Evolutionary conservation across 352 stramenopile species (phyloP).

Genomic region (Globisporangium mamillatum): DNA sequence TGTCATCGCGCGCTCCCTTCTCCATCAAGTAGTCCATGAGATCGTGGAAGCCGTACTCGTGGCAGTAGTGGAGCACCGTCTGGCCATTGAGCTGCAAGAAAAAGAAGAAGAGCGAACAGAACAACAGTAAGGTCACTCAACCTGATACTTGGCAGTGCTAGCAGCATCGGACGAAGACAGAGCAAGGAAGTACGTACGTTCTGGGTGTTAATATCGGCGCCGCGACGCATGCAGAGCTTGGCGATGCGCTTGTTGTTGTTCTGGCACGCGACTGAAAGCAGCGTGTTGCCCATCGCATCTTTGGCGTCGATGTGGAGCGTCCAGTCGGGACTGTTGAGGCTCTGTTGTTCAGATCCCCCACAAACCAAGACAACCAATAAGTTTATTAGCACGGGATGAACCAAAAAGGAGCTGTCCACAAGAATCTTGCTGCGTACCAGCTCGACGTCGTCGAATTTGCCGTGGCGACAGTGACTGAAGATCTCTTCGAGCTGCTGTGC

Average conservation of each 20-base stretch:
- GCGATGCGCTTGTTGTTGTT: constrained; percentile 96
- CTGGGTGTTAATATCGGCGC: constrained; percentile 91
- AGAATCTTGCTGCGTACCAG: constrained; percentile 29
- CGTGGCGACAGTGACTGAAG: constrained; percentile 88
- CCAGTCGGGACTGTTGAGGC: constrained; percentile 90
- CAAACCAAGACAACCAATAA: background rate
- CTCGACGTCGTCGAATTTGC: constrained; percentile 88
- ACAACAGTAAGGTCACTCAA: background rate
- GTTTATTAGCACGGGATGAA: background rate
- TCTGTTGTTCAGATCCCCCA: constrained; percentile 37
- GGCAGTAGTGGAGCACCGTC: constrained; percentile 92
- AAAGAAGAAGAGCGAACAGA: background rate
- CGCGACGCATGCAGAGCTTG: constrained; percentile 92
- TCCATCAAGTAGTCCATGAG: constrained; percentile 93
- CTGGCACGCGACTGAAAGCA: constrained; percentile 93
- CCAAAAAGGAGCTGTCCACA: background rate
- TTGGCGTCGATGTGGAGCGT: constrained; percentile 89
- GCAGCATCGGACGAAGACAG: background rate
- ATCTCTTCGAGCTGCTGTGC: constrained; percentile 87
- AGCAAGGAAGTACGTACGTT: constrained; percentile 55
- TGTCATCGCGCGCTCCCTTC: constrained; percentile 92
- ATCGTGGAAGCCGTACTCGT: constrained; percentile 93
- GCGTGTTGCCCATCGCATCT: constrained; percentile 90
- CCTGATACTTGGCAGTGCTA: background rate
- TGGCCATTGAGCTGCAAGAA: constrained; percentile 81